A percentile compares a stretch with the other conserved stretches of the same genome.
Evolutionary conservation across 805 yeast genomes (phyloP).

Genomic region (Zygoascus biomembranicola): DNA sequence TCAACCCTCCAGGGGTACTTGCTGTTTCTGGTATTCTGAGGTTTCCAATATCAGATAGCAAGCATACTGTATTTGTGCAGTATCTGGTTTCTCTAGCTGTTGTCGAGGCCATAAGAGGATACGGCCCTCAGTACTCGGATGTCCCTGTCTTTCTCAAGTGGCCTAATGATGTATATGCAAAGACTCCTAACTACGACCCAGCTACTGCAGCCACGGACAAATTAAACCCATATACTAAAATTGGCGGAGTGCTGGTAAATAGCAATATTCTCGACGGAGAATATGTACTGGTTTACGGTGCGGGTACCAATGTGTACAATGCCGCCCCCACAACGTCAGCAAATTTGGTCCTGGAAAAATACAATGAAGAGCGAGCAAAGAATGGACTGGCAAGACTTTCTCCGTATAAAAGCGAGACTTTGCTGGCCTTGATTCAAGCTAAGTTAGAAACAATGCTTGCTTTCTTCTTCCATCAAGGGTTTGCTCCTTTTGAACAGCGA

Average conservation of each 20-base stretch:
- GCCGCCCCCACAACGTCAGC: conserved; percentile 90
- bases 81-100: conserved; percentile 77
- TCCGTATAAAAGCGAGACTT: conserved; percentile 36
- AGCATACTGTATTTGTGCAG: conserved; percentile 69
- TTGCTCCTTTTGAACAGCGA: conserved; percentile 52
- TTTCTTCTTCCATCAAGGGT: conserved; percentile 53
- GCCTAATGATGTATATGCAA: conserved; percentile 90
- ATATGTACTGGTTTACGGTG: conserved; percentile 69
- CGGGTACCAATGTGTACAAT: conserved; percentile 78
- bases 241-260: conserved; percentile 79
- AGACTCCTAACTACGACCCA: conserved; percentile 18
- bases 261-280: conserved; percentile 55
- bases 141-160: conserved; percentile 82
- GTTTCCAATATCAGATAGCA: conserved; percentile 36
- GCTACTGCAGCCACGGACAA: conserved; percentile 16
- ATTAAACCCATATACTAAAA: conserved; percentile 45
- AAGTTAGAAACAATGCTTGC: conserved; percentile 52
- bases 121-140: conserved; percentile 59
- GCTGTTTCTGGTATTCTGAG: conserved; percentile 69
- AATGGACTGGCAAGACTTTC: conserved; percentile 39
- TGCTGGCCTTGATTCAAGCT: conserved; percentile 62
- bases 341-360: conserved; percentile 53
- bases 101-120: conserved; percentile 62
- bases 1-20: conserved; percentile 85
- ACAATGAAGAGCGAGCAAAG: conserved; percentile 45